Percentiles rank a stretch among this genome's conserved stretches.
These are phyloP conservation scores for Collybia sordida DNA, from an alignment of 768 basidiomycete genomes.

Conservation along the genomic window DNA sequence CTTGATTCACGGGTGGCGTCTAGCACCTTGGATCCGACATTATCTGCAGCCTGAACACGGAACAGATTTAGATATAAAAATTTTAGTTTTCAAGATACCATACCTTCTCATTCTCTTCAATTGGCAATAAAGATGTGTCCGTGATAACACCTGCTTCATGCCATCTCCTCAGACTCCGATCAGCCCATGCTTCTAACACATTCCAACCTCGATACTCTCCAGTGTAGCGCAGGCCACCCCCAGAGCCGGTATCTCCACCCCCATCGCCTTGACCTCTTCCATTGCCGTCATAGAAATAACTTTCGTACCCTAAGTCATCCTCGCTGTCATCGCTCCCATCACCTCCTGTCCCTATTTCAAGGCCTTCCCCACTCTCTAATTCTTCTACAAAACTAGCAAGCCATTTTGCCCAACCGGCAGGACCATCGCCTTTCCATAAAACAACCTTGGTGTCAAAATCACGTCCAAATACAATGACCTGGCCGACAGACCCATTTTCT, in stretches of 20 bases:
- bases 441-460: conserved; percentile 99
- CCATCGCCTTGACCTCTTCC: conserved; percentile 79
- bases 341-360: conserved; percentile 63
- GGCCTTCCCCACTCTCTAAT: conserved; percentile 86
- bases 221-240: conserved; percentile 69
- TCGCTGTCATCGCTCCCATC: conserved; percentile 73
- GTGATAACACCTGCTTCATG: conserved; percentile 73
- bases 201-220: conserved; percentile 93
- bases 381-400: conserved; percentile 89
- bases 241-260: conserved; percentile 69
- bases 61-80: conserved; percentile 1
- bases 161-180: conserved; percentile 86
- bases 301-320: conserved; percentile 82
- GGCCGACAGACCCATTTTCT: conserved; percentile 73
- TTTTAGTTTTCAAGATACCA: conserved; percentile 16
- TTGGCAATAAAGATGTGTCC: conserved; percentile 38
- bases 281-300: conserved; percentile 82
- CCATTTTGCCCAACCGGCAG: conserved; percentile 94
- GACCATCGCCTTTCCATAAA: conserved; percentile 88
- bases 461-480: conserved; percentile 98
- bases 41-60: conserved; percentile 34
- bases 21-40: conserved; percentile 37
- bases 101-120: conserved; percentile 51
- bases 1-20: conserved; percentile 39
- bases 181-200: conserved; percentile 92